These are phyloP conservation scores for Senna siamea DNA, from an alignment of 306 rosid species.

Conservation along the genomic window DNA sequence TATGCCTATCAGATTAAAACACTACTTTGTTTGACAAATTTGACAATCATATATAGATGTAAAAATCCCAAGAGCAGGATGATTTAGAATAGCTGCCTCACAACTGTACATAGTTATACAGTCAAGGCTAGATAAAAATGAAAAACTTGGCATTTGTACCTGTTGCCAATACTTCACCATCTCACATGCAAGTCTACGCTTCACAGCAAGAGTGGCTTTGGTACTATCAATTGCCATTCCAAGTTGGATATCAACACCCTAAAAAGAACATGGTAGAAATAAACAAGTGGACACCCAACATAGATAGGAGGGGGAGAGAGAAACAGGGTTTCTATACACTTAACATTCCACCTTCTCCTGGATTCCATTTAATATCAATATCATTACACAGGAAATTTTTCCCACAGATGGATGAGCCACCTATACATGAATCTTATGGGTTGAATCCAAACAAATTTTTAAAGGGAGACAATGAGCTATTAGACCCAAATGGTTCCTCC, in stretches of 20 bases:
- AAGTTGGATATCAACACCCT: slow-evolving; percentile 97
- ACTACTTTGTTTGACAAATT: neutral
- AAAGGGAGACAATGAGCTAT: slow-evolving; percentile 7
- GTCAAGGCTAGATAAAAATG: neutral
- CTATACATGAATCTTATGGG: slow-evolving; percentile 3
- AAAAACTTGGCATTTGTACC: slow-evolving; percentile 47
- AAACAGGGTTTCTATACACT: slow-evolving; percentile 15
- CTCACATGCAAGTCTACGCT: slow-evolving; percentile 99
- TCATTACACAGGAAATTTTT: neutral
- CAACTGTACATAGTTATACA: neutral
- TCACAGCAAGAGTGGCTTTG: slow-evolving; percentile 98
- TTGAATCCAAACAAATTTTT: slow-evolving; percentile 18
- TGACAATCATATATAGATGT: neutral
- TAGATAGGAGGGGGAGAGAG: slow-evolving; percentile 8
- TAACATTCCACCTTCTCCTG: slow-evolving; percentile 25
- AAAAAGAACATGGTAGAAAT: slow-evolving; percentile 34
- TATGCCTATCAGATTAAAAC: neutral
- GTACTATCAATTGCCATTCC: slow-evolving; percentile 98
- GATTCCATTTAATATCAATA: slow-evolving; percentile 18
- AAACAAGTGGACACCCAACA: slow-evolving; percentile 12
- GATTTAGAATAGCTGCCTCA: neutral
- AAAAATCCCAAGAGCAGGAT: neutral
- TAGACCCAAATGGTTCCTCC: neutral
- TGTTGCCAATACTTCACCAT: slow-evolving; percentile 99
- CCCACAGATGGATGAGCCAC: slow-evolving; percentile 5